These are phyloP conservation scores for Phialemonium atrogriseum DNA, from an alignment of 2,329 filamentous ascomycete species.

Conservation along the genomic window DNA sequence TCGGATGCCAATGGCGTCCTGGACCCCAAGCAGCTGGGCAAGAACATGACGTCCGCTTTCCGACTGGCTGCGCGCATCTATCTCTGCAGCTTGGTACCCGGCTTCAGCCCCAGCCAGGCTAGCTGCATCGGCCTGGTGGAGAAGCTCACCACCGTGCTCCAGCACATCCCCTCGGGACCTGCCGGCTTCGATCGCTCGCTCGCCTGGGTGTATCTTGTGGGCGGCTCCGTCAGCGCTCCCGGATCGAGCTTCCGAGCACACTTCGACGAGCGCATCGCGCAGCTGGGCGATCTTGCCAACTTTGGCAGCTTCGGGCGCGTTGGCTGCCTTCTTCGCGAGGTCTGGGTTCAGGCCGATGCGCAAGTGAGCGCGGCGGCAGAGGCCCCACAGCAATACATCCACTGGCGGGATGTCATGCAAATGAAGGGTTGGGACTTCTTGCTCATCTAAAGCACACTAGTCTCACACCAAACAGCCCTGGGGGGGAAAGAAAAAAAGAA, in stretches of 20 bases:
- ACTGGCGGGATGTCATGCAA: conserved; percentile 93
- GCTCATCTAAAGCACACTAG: conserved; percentile 56
- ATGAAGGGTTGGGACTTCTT: conserved; percentile 88
- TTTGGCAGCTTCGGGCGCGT: conserved; percentile 84
- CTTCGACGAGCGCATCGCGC: conserved; percentile 65
- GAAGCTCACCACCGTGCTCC: conserved; percentile 67
- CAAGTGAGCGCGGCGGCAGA: conserved; percentile 24
- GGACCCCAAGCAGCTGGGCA: conserved; percentile 72
- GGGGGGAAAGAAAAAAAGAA: too few relatives aligned
- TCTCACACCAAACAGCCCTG: conserved; percentile 7
- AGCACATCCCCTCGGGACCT: conserved; percentile 73
- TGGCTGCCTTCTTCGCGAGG: conserved; percentile 67
- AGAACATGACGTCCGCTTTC: conserved; percentile 86
- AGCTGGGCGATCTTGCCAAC: conserved; percentile 68
- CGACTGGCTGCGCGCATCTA: conserved; percentile 90
- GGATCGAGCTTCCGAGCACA: conserved; percentile 68
- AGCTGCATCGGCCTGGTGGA: conserved; percentile 71
- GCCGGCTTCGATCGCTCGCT: conserved; percentile 83
- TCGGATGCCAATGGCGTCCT: conserved; percentile 66
- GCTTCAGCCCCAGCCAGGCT: conserved; percentile 66
- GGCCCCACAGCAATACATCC: conserved; percentile 55
- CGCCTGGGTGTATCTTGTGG: conserved; percentile 87
- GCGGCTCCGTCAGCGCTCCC: conserved; percentile 68
- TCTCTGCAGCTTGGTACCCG: conserved; percentile 89
- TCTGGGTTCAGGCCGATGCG: conserved; percentile 70